Percentiles rank a stretch among this genome's conserved stretches.
phyloP scores from a whole-genome alignment of 306 rosid species.

The Casuarina glauca region DNA sequence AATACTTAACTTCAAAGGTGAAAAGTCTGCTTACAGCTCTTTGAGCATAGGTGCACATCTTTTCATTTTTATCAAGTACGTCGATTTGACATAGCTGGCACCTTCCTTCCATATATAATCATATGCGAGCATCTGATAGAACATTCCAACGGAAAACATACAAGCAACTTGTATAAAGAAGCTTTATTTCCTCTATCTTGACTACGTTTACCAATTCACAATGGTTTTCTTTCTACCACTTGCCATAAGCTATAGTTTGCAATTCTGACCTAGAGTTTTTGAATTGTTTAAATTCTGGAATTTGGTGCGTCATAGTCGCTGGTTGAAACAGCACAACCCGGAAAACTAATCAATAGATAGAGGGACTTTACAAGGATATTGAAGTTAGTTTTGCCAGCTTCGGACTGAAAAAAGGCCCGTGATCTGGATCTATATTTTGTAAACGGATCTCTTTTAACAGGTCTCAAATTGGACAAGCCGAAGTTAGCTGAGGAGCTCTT shows the following conservation, averaged over 20 bases:
- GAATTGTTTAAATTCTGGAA: no score
- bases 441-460: no score
- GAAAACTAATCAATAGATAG: no score
- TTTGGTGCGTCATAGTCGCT: no score
- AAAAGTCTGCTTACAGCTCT: not conserved
- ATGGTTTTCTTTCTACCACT: not conserved
- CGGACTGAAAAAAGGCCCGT: no score
- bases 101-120: not conserved
- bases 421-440: no score
- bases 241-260: not conserved
- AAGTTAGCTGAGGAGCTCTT: no score
- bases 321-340: not conserved
- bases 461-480: no score
- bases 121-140: not conserved
- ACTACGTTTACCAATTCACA: not conserved
- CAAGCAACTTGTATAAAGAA: not conserved
- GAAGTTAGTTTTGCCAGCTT: no score
- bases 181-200: not conserved
- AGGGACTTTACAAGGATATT: no score
- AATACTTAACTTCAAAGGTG: not conserved
- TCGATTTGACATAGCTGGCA: not conserved
- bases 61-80: not conserved
- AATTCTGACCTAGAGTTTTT: no score
- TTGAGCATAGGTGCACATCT: not conserved
- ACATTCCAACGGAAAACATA: not conserved